Conservation (phyloP, 2,329 filamentous ascomycete genomes). For the Fusarium sp. region DNA sequence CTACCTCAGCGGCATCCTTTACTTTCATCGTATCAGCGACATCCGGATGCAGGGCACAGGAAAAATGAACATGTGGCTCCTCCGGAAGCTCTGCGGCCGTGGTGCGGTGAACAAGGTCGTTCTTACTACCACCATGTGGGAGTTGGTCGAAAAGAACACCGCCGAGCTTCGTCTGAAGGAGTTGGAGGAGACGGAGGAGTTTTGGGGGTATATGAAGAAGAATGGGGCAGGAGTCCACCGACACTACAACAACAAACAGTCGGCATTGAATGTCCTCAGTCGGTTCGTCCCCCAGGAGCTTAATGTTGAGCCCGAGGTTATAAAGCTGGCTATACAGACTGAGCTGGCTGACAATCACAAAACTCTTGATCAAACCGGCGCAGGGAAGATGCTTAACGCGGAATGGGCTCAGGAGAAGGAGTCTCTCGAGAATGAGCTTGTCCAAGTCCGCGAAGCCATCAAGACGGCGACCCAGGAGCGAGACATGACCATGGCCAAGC, state of each 20-base stretch:
- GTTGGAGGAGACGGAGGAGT: not conserved
- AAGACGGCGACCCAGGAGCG: not conserved
- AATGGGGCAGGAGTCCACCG: not conserved
- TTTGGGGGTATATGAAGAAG: conserved; percentile 9
- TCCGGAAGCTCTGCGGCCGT: not conserved
- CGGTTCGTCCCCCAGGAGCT: not conserved
- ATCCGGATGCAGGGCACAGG: not conserved
- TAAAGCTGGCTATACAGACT: not conserved
- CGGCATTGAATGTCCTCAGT: not conserved
- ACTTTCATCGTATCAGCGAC: conserved; percentile 11
- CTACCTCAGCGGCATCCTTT: conserved; percentile 10
- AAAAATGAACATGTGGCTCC: not conserved
- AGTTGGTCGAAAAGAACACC: not conserved
- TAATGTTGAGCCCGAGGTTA: not conserved
- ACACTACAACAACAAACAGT: conserved; percentile 1
- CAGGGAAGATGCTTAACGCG: not conserved
- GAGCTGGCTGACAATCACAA: conserved; percentile 1
- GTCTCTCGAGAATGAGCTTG: not conserved
- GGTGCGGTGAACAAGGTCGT: conserved; percentile 4
- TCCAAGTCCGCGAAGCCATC: not conserved
- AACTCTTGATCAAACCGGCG: not conserved
- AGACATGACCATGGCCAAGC: not conserved
- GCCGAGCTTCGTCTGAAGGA: not conserved
- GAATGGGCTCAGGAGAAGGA: not conserved
- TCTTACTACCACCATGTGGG: conserved; percentile 12